Evolutionary conservation across 139 green algal genomes (phyloP), one percentile per base, ranked within the genome.

Genomic region (Coelastrella sp.): DNA sequence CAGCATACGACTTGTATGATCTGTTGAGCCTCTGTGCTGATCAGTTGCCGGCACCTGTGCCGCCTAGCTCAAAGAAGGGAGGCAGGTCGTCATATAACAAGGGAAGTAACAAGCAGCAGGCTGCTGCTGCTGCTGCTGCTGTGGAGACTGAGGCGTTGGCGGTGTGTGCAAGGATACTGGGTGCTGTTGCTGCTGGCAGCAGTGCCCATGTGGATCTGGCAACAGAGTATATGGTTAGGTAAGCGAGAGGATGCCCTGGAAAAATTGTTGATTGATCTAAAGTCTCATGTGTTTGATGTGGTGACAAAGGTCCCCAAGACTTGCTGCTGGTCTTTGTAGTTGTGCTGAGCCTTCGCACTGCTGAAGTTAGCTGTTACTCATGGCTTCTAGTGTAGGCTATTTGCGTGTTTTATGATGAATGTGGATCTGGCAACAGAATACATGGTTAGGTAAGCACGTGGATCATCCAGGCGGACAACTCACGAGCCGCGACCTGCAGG

Each of bases 1-100:
- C 54, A 4, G 88, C 92, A 60, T 94, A 94, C 66, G 92, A 94
- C 81, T 10, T 94, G 84, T 94, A 94, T 74, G 92, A 94, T 82
- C 68, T 93, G 20, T 73, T 93, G 14, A 92, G 87, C 74, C 84
- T 94, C 2, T 90, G 74, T 80, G 90, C 88, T 4, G 92, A 94
- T 56, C 90, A 94, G 77, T 56, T 92, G 68, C 83, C 74, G 59
- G n/a, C 68, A 2, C 16, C 85, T 64, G 3, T 76, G 20, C 5
- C 85, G 11, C 66, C 47, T 59, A 89, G 66, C 71, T 80, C 65
- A 59, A 19, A 59, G 60, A 54, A 32, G 20, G 58, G 79, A n/a
- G 19, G 58, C 59, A 59, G 80, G 60, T 59, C 17, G n/a, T n/a
- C 14, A 16, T 8, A 22, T 58, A 14, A 16, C 23, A 73, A 66